Evolutionary conservation across 306 rosid genomes (phyloP).

Genomic region (Lathyrus tuberosus): DNA sequence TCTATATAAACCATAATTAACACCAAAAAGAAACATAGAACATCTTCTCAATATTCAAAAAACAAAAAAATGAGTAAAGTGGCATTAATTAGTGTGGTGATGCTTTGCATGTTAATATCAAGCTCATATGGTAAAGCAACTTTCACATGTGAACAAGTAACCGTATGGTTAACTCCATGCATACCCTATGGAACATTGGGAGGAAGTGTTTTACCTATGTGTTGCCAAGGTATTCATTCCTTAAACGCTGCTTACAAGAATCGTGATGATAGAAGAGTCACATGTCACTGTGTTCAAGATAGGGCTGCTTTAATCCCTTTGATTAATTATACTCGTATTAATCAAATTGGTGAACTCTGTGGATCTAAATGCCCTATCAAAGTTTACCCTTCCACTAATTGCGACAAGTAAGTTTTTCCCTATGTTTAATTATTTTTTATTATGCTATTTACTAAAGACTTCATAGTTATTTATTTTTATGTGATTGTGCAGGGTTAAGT

Average conservation of each 20-base stretch:
- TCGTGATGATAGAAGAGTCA: constrained; percentile 47
- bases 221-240: constrained; percentile 60
- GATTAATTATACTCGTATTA: constrained; percentile 49
- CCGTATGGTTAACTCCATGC: constrained; percentile 56
- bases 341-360: constrained; percentile 43
- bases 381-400: constrained; percentile 71
- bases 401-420: constrained; percentile 44
- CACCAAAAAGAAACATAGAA: not conserved
- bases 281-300: constrained; percentile 60
- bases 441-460: not conserved
- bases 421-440: not conserved
- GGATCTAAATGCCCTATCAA: constrained; percentile 56
- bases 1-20: constrained; percentile 41
- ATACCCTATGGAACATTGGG: constrained; percentile 62
- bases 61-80: constrained; percentile 7
- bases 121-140: constrained; percentile 28
- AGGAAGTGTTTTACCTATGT: constrained; percentile 50
- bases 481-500: constrained; percentile 53
- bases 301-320: constrained; percentile 52
- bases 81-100: constrained; percentile 20
- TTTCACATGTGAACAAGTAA: constrained; percentile 55
- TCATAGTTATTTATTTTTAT: constrained; percentile 14
- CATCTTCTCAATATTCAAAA: not conserved
- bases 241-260: constrained; percentile 50
- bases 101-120: constrained; percentile 40